Conservation (phyloP, 2,329 filamentous ascomycete species). For the Microsporum canis region DNA sequence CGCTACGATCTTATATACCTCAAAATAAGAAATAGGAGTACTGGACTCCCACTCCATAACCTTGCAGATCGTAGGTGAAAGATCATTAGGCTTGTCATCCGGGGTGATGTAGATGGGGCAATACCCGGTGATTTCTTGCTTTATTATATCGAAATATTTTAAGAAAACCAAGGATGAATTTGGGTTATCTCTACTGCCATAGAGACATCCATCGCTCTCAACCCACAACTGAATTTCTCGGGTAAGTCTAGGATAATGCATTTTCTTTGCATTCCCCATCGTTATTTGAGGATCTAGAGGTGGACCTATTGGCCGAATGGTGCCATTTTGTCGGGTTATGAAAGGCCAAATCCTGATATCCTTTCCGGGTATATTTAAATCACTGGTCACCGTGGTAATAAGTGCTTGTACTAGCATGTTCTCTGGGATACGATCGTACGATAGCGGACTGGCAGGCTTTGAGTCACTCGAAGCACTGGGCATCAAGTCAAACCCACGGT, state of each 20-base stretch:
- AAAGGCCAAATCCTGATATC: neutral
- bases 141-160: constrained; percentile 39
- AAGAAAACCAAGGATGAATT: constrained; percentile 71
- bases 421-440: neutral
- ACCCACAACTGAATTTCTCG: constrained; percentile 67
- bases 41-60: neutral
- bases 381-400: neutral
- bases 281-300: constrained; percentile 67
- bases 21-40: neutral
- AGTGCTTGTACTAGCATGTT: neutral
- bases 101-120: constrained; percentile 79
- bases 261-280: constrained; percentile 61
- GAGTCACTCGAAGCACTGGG: neutral
- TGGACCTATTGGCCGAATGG: constrained; percentile 81
- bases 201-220: constrained; percentile 59
- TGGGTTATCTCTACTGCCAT: constrained; percentile 62
- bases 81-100: constrained; percentile 78
- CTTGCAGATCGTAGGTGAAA: constrained; percentile 52
- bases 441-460: neutral
- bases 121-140: constrained; percentile 22
- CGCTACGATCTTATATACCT: neutral
- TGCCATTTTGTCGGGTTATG: constrained; percentile 98
- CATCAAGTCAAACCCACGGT: neutral
- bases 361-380: neutral
- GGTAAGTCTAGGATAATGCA: constrained; percentile 31